A percentile compares a stretch with the other conserved stretches of the same genome.
Conservation (phyloP, 257 asterid species). For the Scutellaria baicalensis region DNA sequence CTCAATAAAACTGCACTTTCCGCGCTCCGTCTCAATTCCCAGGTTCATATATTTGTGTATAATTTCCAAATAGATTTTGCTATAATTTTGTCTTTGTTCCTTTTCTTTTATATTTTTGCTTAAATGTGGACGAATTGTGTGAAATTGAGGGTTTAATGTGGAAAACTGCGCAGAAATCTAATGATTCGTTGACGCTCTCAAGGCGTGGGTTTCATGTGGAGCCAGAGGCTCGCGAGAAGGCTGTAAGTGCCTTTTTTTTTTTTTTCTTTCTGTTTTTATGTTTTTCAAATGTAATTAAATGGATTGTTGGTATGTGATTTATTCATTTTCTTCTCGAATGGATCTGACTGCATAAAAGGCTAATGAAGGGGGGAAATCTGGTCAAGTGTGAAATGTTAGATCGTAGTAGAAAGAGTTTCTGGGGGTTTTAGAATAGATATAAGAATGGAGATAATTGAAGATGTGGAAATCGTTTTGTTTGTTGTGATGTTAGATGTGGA, state of each 20-base stretch:
- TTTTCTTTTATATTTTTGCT: not conserved
- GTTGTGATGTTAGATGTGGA: not conserved
- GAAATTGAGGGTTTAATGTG: slow-evolving; percentile 8
- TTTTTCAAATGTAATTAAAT: not conserved
- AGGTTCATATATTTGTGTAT: slow-evolving; percentile 20
- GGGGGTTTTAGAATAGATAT: not conserved
- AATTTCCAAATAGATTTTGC: not conserved
- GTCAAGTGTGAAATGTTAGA: not conserved
- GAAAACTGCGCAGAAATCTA: slow-evolving; percentile 24
- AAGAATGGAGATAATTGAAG: not conserved
- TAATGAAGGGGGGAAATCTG: not conserved
- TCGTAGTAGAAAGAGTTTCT: not conserved
- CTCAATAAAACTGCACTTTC: slow-evolving; percentile 44
- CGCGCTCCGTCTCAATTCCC: slow-evolving; percentile 42
- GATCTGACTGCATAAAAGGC: slow-evolving; percentile 3
- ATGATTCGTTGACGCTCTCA: slow-evolving; percentile 31
- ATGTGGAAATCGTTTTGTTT: not conserved
- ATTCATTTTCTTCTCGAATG: not conserved
- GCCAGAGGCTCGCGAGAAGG: slow-evolving; percentile 89
- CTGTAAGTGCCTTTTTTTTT: slow-evolving; percentile 39
- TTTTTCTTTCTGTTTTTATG: not conserved
- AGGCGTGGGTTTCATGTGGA: slow-evolving; percentile 71
- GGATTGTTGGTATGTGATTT: not conserved
- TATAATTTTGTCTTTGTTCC: not conserved
- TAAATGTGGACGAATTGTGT: slow-evolving; percentile 5